phyloP scores from a whole-genome alignment of 345 rosid genomes.

The Brassica carinata region DNA sequence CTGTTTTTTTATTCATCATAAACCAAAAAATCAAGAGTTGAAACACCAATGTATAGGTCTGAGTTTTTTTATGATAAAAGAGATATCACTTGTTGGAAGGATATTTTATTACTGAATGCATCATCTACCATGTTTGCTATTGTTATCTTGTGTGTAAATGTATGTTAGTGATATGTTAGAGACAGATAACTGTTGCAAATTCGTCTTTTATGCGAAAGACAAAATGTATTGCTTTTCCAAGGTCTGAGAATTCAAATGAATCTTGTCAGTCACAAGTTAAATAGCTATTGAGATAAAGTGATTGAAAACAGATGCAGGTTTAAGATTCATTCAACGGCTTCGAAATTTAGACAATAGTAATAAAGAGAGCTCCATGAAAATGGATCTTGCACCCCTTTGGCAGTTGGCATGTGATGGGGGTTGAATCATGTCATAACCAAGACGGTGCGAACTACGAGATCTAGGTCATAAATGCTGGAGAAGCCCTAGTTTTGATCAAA shows the following conservation, averaged over 20 bases:
- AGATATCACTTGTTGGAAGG: slow-evolving; percentile 27
- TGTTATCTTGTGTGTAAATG: background rate
- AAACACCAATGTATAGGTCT: slow-evolving; percentile 34
- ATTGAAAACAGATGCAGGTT: background rate
- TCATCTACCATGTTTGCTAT: slow-evolving; percentile 1
- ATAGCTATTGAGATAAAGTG: background rate
- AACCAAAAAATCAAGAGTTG: slow-evolving; percentile 7
- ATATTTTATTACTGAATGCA: background rate
- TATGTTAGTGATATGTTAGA: background rate
- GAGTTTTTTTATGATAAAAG: slow-evolving; percentile 36
- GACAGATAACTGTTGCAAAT: background rate
- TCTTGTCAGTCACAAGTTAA: slow-evolving; percentile 15
- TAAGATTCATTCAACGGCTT: background rate
- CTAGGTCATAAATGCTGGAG: slow-evolving; percentile 13
- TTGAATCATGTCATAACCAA: slow-evolving; percentile 36
- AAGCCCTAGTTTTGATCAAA: background rate
- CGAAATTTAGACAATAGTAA: background rate
- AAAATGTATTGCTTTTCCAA: slow-evolving; percentile 19
- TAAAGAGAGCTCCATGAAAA: slow-evolving; percentile 24
- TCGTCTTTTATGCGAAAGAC: slow-evolving; percentile 29
- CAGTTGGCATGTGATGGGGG: slow-evolving; percentile 28
- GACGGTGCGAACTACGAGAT: slow-evolving; percentile 24
- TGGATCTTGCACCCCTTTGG: slow-evolving; percentile 28
- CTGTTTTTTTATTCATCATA: slow-evolving; percentile 20
- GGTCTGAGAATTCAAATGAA: slow-evolving; percentile 11